These are phyloP conservation scores for Smallanthus sonchifolius DNA, from an alignment of 129 eudicot species.

Conservation along the genomic window DNA sequence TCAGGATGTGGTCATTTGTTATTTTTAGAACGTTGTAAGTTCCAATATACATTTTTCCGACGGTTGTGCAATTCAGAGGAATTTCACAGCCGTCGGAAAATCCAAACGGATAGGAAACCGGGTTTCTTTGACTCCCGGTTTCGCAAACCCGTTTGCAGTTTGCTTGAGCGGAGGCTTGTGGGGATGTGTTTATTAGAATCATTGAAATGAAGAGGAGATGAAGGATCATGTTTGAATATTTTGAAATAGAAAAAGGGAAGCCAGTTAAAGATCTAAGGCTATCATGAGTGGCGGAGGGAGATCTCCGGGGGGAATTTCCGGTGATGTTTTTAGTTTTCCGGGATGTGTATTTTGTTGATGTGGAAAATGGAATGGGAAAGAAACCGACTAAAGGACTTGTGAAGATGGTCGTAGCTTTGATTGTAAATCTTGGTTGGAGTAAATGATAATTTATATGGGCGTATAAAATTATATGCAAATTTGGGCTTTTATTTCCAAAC, in stretches of 20 bases:
- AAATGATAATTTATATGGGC: too few species aligned
- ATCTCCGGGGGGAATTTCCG: too few species aligned
- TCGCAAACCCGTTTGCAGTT: constrained; percentile 3
- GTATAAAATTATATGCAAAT: too few species aligned
- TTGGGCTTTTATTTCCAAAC: too few species aligned
- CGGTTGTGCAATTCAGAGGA: constrained; percentile 38
- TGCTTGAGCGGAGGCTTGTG: constrained; percentile 12
- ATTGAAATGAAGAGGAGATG: constrained; percentile 12
- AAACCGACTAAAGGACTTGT: too few species aligned
- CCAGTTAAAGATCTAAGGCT: too few species aligned
- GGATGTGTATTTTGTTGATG: too few species aligned
- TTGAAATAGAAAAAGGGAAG: not conserved
- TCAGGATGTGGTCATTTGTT: constrained; percentile 29
- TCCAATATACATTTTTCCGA: constrained; percentile 11
- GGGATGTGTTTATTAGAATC: constrained; percentile 5
- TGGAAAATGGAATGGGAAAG: too few species aligned
- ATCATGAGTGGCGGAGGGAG: too few species aligned
- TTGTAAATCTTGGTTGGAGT: too few species aligned
- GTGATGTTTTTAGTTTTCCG: too few species aligned
- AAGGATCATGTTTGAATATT: constrained; percentile 20
- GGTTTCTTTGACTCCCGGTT: not conserved
- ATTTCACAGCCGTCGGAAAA: constrained; percentile 46
- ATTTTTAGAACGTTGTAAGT: constrained; percentile 39
- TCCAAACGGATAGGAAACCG: constrained; percentile 70
- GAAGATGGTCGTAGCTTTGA: too few species aligned